phyloP scores from a whole-genome alignment of 371 early-diverging fungal species.

The Homolaphlyctis polyrhiza region DNA sequence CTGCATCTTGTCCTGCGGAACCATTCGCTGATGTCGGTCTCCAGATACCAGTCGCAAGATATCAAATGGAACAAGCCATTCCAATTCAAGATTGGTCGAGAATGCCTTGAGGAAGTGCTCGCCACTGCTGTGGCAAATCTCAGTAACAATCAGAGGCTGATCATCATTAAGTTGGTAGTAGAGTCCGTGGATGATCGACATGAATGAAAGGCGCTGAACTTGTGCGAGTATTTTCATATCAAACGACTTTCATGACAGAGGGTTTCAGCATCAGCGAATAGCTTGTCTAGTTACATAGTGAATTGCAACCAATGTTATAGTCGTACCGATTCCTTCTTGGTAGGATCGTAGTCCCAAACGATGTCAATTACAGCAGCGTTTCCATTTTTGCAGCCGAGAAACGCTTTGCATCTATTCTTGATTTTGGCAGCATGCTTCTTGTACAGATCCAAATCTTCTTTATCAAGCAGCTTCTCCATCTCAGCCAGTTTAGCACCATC shows the following conservation, averaged over 20 bases:
- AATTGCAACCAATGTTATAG: background rate
- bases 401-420: background rate
- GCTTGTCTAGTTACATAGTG: background rate
- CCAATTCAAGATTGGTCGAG: conserved; percentile 9
- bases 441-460: background rate
- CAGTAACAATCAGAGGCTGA: background rate
- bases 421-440: background rate
- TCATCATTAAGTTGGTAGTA: background rate
- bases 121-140: background rate
- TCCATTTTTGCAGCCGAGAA: conserved; percentile 1
- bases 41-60: background rate
- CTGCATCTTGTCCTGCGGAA: conserved; percentile 1
- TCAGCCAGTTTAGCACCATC: background rate
- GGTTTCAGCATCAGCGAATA: background rate
- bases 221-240: background rate
- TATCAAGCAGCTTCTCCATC: background rate
- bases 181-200: background rate
- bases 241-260: background rate
- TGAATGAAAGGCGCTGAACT: background rate
- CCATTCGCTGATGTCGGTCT: background rate
- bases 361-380: background rate
- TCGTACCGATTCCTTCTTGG: background rate
- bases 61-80: conserved; percentile 15
- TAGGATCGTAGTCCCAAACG: background rate
- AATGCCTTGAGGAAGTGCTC: conserved; percentile 14